Conservation (phyloP, 306 rosid species). For the Glycine soja region DNA sequence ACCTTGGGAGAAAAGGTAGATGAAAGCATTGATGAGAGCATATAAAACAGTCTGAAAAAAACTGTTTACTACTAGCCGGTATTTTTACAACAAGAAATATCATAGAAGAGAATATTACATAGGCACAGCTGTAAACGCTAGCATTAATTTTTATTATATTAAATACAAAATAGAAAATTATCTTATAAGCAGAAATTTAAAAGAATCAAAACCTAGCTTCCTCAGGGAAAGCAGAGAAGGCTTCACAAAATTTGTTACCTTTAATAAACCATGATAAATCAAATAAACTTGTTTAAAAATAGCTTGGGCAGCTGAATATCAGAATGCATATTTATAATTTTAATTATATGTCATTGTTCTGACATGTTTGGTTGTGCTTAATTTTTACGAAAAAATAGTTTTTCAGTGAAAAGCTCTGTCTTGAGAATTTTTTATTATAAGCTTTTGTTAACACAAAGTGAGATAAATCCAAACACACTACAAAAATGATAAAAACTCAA, state of each 20-base stretch:
- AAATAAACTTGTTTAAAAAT: constrained; percentile 4
- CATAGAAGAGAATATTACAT: constrained; percentile 34
- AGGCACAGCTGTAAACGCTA: constrained; percentile 1
- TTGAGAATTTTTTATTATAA: background rate
- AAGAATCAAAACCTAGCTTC: constrained; percentile 19
- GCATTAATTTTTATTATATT: constrained; percentile 9
- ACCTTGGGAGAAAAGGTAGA: constrained; percentile 25
- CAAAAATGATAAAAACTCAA: background rate
- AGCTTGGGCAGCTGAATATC: background rate
- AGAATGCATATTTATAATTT: background rate
- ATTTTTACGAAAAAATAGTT: background rate
- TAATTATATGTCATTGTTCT: background rate
- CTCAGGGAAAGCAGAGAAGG: constrained; percentile 15
- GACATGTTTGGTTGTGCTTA: background rate
- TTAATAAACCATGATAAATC: background rate
- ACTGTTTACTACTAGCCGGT: constrained; percentile 11
- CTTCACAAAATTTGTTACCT: constrained; percentile 7
- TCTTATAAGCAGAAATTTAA: background rate
- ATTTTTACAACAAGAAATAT: constrained; percentile 29
- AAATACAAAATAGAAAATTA: constrained; percentile 1
- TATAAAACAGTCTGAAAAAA: constrained; percentile 18
- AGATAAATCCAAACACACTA: background rate
- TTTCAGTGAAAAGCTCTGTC: constrained; percentile 16
- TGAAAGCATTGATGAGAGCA: constrained; percentile 25
- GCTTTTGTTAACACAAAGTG: background rate